phyloP scores from a whole-genome alignment of 164 flowering plant genomes.

The Stephania cephalantha region DNA sequence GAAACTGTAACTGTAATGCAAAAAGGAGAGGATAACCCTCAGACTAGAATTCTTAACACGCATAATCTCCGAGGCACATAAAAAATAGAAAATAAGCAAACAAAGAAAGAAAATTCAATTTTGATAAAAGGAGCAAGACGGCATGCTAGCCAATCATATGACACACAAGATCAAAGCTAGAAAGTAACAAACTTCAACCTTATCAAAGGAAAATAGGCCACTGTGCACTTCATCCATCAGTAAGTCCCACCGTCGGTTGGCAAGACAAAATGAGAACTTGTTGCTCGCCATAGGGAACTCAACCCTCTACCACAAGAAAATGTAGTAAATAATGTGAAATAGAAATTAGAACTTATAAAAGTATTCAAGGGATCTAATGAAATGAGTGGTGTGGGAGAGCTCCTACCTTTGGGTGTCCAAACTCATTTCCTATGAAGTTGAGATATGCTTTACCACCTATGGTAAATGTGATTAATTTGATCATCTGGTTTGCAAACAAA shows the following conservation, averaged over 20 bases:
- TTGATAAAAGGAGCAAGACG: not conserved
- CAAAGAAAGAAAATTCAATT: not conserved
- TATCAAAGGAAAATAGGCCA: conserved; percentile 63
- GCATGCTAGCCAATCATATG: not conserved
- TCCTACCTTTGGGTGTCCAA: conserved; percentile 86
- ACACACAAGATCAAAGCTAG: not conserved
- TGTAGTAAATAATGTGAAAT: conserved; percentile 15
- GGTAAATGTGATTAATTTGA: conserved; percentile 78
- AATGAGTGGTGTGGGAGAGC: not conserved
- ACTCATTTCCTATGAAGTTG: conserved; percentile 98
- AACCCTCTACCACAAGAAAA: conserved; percentile 47
- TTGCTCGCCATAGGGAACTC: conserved; percentile 93
- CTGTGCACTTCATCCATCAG: conserved; percentile 42
- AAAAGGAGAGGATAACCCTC: too few species aligned
- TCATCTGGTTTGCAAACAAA: conserved; percentile 53
- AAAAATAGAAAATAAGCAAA: not conserved
- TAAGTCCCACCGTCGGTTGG: conserved; percentile 82
- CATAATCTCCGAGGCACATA: not conserved
- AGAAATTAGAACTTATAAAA: not conserved
- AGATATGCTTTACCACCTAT: conserved; percentile 85
- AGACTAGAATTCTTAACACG: not conserved
- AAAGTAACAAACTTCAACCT: conserved; percentile 38
- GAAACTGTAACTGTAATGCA: not conserved
- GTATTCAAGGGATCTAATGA: not conserved
- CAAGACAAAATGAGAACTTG: conserved; percentile 68